These are phyloP conservation scores for Alternaria brassicicola DNA, from an alignment of 2,329 filamentous ascomycete genomes.

Conservation along the genomic window DNA sequence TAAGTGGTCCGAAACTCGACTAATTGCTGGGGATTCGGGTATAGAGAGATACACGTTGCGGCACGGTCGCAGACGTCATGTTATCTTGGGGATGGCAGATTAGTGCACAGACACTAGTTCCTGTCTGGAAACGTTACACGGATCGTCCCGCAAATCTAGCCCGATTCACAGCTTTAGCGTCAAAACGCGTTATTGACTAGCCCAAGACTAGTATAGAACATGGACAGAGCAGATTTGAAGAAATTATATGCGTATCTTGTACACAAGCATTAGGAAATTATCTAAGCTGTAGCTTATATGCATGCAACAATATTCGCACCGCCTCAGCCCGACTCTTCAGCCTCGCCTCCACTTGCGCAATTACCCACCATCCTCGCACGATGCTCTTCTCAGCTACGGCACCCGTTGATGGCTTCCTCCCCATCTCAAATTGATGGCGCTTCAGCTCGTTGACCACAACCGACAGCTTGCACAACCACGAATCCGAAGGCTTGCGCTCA, in stretches of 20 bases:
- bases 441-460: constrained; percentile 1
- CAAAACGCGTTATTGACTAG: not conserved
- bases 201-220: not conserved
- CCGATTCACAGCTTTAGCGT: not conserved
- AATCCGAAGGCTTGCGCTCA: not conserved
- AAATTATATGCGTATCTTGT: not conserved
- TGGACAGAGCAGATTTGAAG: not conserved
- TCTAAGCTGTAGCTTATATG: not conserved
- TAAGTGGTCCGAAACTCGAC: constrained; percentile 12
- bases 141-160: not conserved
- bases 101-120: no score
- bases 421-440: constrained; percentile 8
- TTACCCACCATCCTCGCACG: constrained; percentile 2
- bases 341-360: constrained; percentile 6
- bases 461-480: constrained; percentile 4
- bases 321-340: not conserved
- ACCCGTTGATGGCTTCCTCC: constrained; percentile 2
- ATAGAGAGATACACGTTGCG: no score
- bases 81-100: no score
- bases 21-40: constrained; percentile 16
- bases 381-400: constrained; percentile 6
- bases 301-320: not conserved
- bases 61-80: no score
- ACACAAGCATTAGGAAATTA: not conserved
- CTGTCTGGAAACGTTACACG: no score